Evolutionary conservation across 129 eudicot genomes (phyloP).

Genomic region (Lactuca sativa): DNA sequence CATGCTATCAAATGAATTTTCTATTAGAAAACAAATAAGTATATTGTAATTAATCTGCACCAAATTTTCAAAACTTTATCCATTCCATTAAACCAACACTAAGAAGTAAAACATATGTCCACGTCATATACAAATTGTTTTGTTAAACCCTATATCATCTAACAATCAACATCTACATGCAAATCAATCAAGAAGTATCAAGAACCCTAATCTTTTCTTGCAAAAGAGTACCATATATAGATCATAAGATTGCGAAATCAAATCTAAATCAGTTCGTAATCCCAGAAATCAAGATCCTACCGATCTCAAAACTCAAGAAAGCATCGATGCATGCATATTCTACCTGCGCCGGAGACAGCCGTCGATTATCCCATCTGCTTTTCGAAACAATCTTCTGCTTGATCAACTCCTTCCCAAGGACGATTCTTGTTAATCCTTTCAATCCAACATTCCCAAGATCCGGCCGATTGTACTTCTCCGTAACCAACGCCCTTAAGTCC

Average conservation of each 20-base stretch:
- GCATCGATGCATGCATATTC: constrained; percentile 56
- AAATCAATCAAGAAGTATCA: not conserved
- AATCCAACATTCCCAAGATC: constrained; percentile 30
- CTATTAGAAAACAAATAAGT: not conserved
- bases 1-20: too few species aligned
- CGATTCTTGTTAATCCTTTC: constrained; percentile 28
- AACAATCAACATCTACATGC: not conserved
- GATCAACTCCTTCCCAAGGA: constrained; percentile 38
- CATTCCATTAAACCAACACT: not conserved
- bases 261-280: not conserved
- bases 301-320: constrained; percentile 44
- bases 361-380: constrained; percentile 45
- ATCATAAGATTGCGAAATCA: not conserved
- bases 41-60: not conserved
- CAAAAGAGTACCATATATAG: not conserved
- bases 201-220: not conserved
- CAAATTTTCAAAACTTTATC: not conserved
- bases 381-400: constrained; percentile 33
- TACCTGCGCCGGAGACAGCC: constrained; percentile 39
- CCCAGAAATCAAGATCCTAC: constrained; percentile 27
- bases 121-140: not conserved
- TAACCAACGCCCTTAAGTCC: constrained; percentile 33
- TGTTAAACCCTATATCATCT: not conserved
- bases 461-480: not conserved
- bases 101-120: not conserved